Base-by-base conservation (phyloP, 2,329 filamentous ascomycete species). In the Colletotrichum aenigma region DNA sequence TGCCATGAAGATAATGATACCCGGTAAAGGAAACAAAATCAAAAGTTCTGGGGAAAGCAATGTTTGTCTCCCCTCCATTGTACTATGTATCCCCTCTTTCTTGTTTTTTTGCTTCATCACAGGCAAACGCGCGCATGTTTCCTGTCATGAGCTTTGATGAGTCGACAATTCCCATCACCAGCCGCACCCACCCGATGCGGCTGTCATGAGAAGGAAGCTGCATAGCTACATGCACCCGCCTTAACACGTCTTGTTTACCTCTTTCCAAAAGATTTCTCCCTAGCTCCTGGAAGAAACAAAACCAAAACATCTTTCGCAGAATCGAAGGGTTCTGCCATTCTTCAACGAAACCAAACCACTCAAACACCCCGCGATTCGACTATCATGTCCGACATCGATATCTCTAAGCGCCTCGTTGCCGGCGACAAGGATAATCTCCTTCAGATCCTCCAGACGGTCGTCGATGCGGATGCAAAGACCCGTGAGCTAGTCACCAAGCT, bases 1-100 rank as follows among this genome's bases (percentile, higher is more conserved):
- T 83, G 84, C 86, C 77, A 78, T 87, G 74, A 76, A 77, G 70
- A 74, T 64, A 77, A 81, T 81, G 79, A 82, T 81, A 79, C 78
- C 80, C 81, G 68, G 56, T 74, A 75, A 52, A 69, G 55, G 61
- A 43, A 60, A 61, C 12, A 38, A 38, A 70, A 66, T 75, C 15
- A 43, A 62, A 65, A 24, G 4, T 18, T 15, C 28, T 15, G 13
- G 34, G 56, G 9, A 34, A 26, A 34, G n/a, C 21, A 15, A 12
- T 36, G 30, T 43, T 34, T 38, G 21, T 30, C 48, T 34, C 30
- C 64, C 55, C 55, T n/a, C 6, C 55, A 26, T 48, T 48, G 56
- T 70, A 64, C 24, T 18, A 3, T 48, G 18, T 13, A 21, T 0
- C n/a, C 3, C 4, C 0, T 0, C 18, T 48, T n/a, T 48, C n/a